phyloP scores from a whole-genome alignment of 306 rosid species.

The Casuarina glauca region DNA sequence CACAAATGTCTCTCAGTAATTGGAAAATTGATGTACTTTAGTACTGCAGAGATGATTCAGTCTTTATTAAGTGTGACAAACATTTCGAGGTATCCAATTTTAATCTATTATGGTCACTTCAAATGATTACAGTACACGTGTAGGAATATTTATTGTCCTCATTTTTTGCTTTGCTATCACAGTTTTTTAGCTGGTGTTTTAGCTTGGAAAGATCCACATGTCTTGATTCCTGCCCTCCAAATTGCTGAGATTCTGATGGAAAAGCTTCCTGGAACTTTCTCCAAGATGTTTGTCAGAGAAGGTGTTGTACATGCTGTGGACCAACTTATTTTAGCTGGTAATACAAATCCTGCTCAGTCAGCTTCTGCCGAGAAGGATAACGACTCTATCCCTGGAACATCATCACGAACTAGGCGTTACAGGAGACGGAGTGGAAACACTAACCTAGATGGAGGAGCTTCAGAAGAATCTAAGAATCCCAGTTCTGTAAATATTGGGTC shows the following conservation, averaged over 20 bases:
- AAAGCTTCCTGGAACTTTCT: slow-evolving; percentile 83
- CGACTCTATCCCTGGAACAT: slow-evolving; percentile 60
- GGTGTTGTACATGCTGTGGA: slow-evolving; percentile 98
- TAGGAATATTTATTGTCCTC: slow-evolving; percentile 20
- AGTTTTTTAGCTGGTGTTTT: slow-evolving; percentile 97
- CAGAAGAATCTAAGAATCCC: slow-evolving; percentile 66
- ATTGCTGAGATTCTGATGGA: slow-evolving; percentile 98
- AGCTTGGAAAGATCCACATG: slow-evolving; percentile 98
- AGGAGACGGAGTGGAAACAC: slow-evolving; percentile 73
- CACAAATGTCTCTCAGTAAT: slow-evolving; percentile 91
- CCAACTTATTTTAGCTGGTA: slow-evolving; percentile 77
- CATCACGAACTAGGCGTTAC: slow-evolving; percentile 88
- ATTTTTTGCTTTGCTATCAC: slow-evolving; percentile 28
- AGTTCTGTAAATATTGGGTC: slow-evolving; percentile 66
- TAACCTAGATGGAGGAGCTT: slow-evolving; percentile 70
- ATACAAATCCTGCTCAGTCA: slow-evolving; percentile 52
- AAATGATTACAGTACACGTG: neutral
- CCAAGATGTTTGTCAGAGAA: slow-evolving; percentile 91
- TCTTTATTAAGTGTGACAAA: slow-evolving; percentile 76
- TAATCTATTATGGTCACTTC: slow-evolving; percentile 19
- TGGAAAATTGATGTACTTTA: slow-evolving; percentile 94
- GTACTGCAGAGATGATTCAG: slow-evolving; percentile 93
- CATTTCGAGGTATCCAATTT: slow-evolving; percentile 73
- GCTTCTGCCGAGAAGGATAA: slow-evolving; percentile 73
- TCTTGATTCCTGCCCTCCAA: slow-evolving; percentile 88